These are phyloP conservation scores for Arabidopsis lyrata DNA, from an alignment of 441 rosid genomes.

Conservation along the genomic window DNA sequence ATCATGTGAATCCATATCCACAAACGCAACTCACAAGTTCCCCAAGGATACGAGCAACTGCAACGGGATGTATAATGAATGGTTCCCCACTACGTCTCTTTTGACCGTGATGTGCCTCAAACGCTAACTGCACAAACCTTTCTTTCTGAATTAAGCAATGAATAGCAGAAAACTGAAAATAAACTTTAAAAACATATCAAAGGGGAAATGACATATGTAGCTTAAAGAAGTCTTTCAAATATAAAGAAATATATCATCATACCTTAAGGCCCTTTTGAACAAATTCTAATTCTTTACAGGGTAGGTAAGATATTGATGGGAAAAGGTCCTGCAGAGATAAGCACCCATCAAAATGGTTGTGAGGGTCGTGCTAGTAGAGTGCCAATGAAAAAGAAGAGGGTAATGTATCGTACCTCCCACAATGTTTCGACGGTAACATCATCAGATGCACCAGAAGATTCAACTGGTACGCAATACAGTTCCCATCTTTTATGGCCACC, in stretches of 20 bases:
- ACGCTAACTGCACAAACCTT: slow-evolving; percentile 79
- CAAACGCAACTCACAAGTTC: slow-evolving; percentile 79
- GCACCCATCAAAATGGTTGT: slow-evolving; percentile 43
- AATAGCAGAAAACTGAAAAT: slow-evolving; percentile 30
- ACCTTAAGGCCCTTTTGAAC: slow-evolving; percentile 85
- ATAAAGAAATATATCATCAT: slow-evolving; percentile 41
- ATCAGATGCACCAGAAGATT: slow-evolving; percentile 49
- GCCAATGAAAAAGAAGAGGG: slow-evolving; percentile 16
- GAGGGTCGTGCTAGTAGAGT: slow-evolving; percentile 21
- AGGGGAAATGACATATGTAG: slow-evolving; percentile 7
- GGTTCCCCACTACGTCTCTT: slow-evolving; percentile 95
- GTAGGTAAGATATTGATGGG: slow-evolving; percentile 81
- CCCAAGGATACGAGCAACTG: slow-evolving; percentile 92
- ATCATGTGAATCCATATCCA: slow-evolving; percentile 30
- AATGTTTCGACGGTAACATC: slow-evolving; percentile 76
- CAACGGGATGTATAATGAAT: slow-evolving; percentile 93
- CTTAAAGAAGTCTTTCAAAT: slow-evolving; percentile 22
- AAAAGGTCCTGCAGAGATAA: slow-evolving; percentile 71
- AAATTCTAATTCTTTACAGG: slow-evolving; percentile 82
- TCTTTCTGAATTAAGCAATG: slow-evolving; percentile 43
- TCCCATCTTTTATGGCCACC: slow-evolving; percentile 66
- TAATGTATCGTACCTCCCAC: slow-evolving; percentile 82
- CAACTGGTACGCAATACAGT: slow-evolving; percentile 55
- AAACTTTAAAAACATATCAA: slow-evolving; percentile 10
- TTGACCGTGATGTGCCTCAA: slow-evolving; percentile 94